phyloP scores from a whole-genome alignment of 139 green algal genomes.

The Mychonastes homosphaera region DNA sequence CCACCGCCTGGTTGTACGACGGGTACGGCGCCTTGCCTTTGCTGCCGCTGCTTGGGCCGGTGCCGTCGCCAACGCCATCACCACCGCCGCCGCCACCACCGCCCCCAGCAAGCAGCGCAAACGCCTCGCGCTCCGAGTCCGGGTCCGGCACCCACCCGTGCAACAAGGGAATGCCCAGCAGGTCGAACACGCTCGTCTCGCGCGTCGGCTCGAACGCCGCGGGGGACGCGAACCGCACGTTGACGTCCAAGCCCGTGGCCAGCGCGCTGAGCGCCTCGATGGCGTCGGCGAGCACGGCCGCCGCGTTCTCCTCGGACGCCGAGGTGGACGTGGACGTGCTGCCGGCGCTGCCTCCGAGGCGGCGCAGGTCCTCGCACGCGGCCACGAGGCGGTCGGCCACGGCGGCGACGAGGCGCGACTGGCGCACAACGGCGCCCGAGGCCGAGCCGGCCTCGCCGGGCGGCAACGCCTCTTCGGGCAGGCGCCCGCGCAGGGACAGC shows the following conservation, averaged over 20 bases:
- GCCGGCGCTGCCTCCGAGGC: background rate
- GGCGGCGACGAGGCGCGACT: constrained; percentile 52
- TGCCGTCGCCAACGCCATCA: too few species aligned
- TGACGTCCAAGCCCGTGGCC: constrained; percentile 90
- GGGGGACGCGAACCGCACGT: constrained; percentile 61
- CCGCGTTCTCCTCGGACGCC: constrained; percentile 25
- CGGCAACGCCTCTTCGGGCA: constrained; percentile 49
- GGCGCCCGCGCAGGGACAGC: constrained; percentile 68
- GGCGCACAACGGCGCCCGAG: constrained; percentile 27
- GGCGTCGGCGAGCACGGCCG: constrained; percentile 29
- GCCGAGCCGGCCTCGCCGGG: constrained; percentile 11
- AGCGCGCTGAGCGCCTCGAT: constrained; percentile 28
- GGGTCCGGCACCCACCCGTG: constrained; percentile 91
- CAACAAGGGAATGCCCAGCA: constrained; percentile 80
- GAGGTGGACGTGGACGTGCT: constrained; percentile 1
- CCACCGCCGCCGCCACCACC: too few species aligned
- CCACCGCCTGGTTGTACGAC: constrained; percentile 73
- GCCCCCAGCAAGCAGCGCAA: too few species aligned
- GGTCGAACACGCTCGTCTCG: constrained; percentile 87
- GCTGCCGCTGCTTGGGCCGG: too few species aligned
- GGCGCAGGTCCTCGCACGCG: constrained; percentile 29
- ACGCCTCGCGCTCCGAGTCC: background rate
- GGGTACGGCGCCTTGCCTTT: too few species aligned
- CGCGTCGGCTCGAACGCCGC: constrained; percentile 36
- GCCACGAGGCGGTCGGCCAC: constrained; percentile 70